These are phyloP conservation scores for Trichopus zeylanicus DNA, from an alignment of 116 monocot species.

Conservation along the genomic window DNA sequence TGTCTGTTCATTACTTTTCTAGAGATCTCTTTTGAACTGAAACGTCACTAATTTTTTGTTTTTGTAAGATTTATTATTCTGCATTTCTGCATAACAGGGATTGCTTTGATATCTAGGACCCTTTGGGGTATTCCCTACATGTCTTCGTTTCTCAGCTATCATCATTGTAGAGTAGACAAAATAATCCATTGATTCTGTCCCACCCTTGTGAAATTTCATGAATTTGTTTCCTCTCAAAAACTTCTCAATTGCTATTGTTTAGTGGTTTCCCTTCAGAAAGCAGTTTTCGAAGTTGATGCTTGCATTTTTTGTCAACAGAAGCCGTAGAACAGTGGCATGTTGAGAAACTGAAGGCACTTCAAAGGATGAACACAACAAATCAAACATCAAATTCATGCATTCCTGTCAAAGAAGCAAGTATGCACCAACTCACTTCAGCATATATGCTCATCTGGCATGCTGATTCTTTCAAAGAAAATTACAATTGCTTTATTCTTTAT, in stretches of 20 bases:
- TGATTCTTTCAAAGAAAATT: conserved; percentile 8
- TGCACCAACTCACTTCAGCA: neutral
- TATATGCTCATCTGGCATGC: neutral
- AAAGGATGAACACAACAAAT: conserved; percentile 15
- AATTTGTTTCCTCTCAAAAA: no score
- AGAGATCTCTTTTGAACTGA: no score
- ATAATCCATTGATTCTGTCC: neutral
- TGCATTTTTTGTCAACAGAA: conserved; percentile 38
- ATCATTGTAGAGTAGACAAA: neutral
- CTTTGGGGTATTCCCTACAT: no score
- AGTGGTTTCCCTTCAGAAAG: neutral
- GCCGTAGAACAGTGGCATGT: conserved; percentile 60
- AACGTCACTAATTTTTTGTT: no score
- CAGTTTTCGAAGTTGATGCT: neutral
- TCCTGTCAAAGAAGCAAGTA: conserved; percentile 47
- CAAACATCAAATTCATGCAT: conserved; percentile 21
- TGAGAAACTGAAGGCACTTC: conserved; percentile 53
- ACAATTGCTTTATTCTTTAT: neutral
- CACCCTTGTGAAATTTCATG: no score
- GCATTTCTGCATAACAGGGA: no score
- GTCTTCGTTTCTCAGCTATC: no score
- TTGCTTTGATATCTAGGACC: no score
- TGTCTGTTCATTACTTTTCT: no score
- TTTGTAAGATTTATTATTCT: no score
- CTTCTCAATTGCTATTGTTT: neutral